phyloP scores from a whole-genome alignment of 1,284 basidiomycete species.

The Cronartium quercuum region DNA sequence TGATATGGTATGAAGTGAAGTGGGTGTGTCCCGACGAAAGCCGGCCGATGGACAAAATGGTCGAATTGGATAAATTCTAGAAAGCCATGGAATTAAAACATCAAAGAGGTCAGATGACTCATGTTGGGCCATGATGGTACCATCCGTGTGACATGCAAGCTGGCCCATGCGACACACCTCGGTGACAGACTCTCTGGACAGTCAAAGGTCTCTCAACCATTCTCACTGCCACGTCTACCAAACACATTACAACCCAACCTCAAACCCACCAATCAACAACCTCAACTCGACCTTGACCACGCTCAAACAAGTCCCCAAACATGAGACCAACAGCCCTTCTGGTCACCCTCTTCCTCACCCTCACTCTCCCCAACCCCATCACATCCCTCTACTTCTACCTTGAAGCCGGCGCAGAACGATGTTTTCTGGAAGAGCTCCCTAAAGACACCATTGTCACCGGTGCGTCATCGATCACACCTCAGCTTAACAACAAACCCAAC shows the following conservation, averaged over 20 bases:
- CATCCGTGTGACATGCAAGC: no score
- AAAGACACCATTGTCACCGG: conserved; percentile 94
- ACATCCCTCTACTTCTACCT: conserved; percentile 52
- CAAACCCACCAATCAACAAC: no score
- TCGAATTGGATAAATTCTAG: background rate
- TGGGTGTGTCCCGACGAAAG: background rate
- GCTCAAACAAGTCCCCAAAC: no score
- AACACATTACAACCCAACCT: background rate
- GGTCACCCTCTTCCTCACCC: background rate
- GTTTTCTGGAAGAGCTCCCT: conserved; percentile 97
- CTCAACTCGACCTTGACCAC: no score
- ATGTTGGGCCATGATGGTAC: no score
- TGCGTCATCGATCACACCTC: background rate
- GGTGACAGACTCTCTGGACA: no score
- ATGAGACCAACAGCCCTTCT: background rate
- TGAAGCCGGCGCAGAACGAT: conserved; percentile 52
- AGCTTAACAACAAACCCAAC: background rate
- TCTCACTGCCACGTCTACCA: background rate
- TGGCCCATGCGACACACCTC: no score
- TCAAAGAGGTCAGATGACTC: no score
- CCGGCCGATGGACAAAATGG: background rate
- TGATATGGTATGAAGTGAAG: background rate
- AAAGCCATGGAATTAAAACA: no score
- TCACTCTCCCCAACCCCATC: conserved; percentile 6
- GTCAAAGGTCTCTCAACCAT: background rate